Evolutionary conservation across 2,329 filamentous ascomycete genomes (phyloP).

Genomic region (Xylariaceae sp.): DNA sequence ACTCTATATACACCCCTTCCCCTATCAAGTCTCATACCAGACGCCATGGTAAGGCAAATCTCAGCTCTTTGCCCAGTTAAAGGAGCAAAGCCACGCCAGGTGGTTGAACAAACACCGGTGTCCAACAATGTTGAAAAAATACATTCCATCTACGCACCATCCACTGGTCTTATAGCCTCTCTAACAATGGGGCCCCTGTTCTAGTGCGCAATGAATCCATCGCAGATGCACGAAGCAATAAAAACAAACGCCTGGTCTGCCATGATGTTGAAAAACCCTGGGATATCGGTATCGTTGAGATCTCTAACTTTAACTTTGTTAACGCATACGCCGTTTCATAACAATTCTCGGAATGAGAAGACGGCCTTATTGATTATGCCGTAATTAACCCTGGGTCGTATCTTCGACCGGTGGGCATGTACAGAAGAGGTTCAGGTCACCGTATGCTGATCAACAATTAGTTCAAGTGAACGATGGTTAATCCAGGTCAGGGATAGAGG

Average conservation of each 20-base stretch:
- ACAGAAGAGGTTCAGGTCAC: constrained; percentile 91
- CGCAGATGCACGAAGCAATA: neutral
- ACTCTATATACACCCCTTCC: too few relatives aligned
- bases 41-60: neutral
- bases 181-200: too few relatives aligned
- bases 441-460: constrained; percentile 60
- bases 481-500: neutral
- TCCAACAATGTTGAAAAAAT: too few relatives aligned
- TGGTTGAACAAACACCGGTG: constrained; percentile 7
- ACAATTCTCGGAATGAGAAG: constrained; percentile 1
- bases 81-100: constrained; percentile 12
- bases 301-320: too few relatives aligned
- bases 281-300: constrained; percentile 4
- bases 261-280: constrained; percentile 16
- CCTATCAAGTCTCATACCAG: too few relatives aligned
- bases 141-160: too few relatives aligned
- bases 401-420: constrained; percentile 83
- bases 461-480: neutral
- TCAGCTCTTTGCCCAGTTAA: constrained; percentile 15
- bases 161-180: too few relatives aligned
- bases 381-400: constrained; percentile 38
- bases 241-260: constrained; percentile 13
- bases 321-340: neutral
- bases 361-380: neutral
- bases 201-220: too few relatives aligned